Percentiles rank a stretch among this genome's conserved stretches.
Evolutionary conservation across 2,329 filamentous ascomycete species (phyloP).

Genomic region (Hymenoscyphus repandus): DNA sequence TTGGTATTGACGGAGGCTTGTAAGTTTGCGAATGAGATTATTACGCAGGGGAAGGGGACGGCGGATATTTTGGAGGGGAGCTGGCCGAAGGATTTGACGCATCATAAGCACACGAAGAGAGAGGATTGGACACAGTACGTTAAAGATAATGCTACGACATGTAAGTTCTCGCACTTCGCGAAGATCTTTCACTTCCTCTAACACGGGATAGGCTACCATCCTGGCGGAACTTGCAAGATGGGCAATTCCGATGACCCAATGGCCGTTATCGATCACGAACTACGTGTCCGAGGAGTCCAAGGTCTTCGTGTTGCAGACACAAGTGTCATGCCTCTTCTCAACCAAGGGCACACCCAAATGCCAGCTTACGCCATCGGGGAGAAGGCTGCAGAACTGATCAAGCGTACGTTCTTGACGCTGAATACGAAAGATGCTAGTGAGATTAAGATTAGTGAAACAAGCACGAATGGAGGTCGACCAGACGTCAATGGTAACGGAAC

Average conservation of each 20-base stretch:
- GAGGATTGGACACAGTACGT: slow-evolving; percentile 54
- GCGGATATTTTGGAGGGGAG: slow-evolving; percentile 54
- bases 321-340: slow-evolving; percentile 4
- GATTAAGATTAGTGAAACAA: background rate
- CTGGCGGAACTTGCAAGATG: slow-evolving; percentile 13
- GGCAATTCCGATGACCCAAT: slow-evolving; percentile 9
- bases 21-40: slow-evolving; percentile 53
- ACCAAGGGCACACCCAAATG: slow-evolving; percentile 5
- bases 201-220: background rate
- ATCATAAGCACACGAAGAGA: slow-evolving; percentile 46
- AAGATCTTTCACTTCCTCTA: background rate
- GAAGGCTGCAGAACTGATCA: slow-evolving; percentile 3
- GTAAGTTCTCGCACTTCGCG: slow-evolving; percentile 33
- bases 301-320: slow-evolving; percentile 15
- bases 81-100: slow-evolving; percentile 48
- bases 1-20: slow-evolving; percentile 55
- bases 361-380: slow-evolving; percentile 5
- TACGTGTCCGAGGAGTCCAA: slow-evolving; percentile 11
- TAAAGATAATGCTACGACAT: slow-evolving; percentile 53
- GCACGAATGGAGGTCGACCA: background rate
- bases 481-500: background rate
- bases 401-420: background rate
- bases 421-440: background rate
- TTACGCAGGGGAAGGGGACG: slow-evolving; percentile 51
- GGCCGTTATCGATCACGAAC: slow-evolving; percentile 12